A percentile compares a stretch with the other conserved stretches of the same genome.
Conservation (phyloP, 2,329 filamentous ascomycete genomes). For the Cercospora brassicicola region DNA sequence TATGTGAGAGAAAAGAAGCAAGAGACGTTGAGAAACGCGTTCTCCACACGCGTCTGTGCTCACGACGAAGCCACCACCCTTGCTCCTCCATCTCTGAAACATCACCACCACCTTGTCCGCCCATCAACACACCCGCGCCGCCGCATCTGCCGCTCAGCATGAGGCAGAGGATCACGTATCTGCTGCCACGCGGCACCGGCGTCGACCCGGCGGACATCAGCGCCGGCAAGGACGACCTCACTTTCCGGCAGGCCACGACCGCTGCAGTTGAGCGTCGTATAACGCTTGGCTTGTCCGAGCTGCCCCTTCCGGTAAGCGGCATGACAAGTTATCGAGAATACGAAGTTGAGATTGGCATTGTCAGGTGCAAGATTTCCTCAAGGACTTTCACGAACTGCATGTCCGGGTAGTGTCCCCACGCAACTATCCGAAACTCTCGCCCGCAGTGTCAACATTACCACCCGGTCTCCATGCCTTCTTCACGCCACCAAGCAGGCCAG, state of each 20-base stretch:
- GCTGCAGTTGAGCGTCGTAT: conserved; percentile 77
- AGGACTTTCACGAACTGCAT: conserved; percentile 69
- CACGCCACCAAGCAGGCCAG: conserved; percentile 54
- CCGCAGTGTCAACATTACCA: conserved; percentile 71
- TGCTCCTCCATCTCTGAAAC: background rate
- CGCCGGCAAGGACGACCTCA: conserved; percentile 56
- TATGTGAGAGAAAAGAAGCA: background rate
- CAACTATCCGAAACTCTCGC: conserved; percentile 61
- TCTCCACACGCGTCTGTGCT: conserved; percentile 1
- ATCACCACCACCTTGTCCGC: background rate
- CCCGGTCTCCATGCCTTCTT: conserved; percentile 82
- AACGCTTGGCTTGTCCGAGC: conserved; percentile 70
- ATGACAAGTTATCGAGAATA: background rate
- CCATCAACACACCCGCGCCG: background rate
- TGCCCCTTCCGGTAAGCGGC: conserved; percentile 62
- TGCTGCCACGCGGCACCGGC: conserved; percentile 63
- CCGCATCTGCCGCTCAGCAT: conserved; percentile 47
- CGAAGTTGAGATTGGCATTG: conserved; percentile 12
- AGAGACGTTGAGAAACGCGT: background rate
- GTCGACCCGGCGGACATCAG: conserved; percentile 65
- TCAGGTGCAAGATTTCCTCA: conserved; percentile 63
- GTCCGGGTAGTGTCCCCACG: conserved; percentile 71
- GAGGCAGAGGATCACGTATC: conserved; percentile 75
- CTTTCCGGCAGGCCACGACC: conserved; percentile 57
- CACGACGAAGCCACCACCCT: background rate